phyloP scores from a whole-genome alignment of 345 rosid genomes.

The Pistacia vera region DNA sequence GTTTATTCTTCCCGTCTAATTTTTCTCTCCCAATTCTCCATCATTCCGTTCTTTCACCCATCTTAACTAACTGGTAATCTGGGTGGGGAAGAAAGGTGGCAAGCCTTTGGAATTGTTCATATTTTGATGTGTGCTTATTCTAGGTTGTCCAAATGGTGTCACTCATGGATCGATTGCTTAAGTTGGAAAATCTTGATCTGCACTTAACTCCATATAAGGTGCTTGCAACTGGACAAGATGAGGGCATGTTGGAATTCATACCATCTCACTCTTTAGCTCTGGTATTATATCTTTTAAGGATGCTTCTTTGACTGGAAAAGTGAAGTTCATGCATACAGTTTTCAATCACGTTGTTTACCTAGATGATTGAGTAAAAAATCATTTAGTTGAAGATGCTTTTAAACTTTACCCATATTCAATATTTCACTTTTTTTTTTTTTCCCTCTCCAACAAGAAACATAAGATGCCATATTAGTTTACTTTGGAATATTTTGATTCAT shows the following conservation, averaged over 20 bases:
- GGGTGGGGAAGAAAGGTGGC: neutral
- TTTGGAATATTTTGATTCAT: neutral
- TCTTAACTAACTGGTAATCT: neutral
- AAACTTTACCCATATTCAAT: neutral
- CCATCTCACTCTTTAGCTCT: slow-evolving; percentile 92
- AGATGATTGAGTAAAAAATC: neutral
- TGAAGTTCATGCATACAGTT: neutral
- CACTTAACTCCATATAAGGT: slow-evolving; percentile 92
- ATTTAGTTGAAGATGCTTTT: neutral
- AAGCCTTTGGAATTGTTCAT: slow-evolving; percentile 17
- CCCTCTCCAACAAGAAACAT: neutral
- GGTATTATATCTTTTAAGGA: slow-evolving; percentile 42
- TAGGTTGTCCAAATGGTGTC: slow-evolving; percentile 99
- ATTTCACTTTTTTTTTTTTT: neutral
- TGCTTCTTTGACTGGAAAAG: slow-evolving; percentile 12
- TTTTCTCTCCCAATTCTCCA: neutral
- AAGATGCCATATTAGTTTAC: neutral
- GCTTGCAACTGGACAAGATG: slow-evolving; percentile 97
- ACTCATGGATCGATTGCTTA: slow-evolving; percentile 96
- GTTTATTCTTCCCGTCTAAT: neutral
- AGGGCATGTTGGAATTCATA: slow-evolving; percentile 98
- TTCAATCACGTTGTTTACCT: neutral
- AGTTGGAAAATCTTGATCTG: slow-evolving; percentile 93
- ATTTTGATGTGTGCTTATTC: slow-evolving; percentile 32
- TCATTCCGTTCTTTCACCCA: neutral